These are phyloP conservation scores for Oldenlandia corymbosa DNA, from an alignment of 257 asterid species.

Conservation along the genomic window DNA sequence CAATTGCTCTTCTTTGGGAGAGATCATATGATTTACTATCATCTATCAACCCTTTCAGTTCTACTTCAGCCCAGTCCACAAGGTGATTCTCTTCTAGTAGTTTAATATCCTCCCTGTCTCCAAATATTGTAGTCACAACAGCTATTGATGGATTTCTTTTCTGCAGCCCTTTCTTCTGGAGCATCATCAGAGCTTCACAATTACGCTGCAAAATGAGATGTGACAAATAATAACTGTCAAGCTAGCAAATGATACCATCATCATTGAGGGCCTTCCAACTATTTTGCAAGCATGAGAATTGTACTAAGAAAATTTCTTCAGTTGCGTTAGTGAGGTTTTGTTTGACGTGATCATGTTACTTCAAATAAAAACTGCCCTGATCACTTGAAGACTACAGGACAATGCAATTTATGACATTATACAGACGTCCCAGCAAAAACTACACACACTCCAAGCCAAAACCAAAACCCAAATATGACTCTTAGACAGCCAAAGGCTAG, in stretches of 20 bases:
- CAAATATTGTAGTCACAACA: constrained; percentile 74
- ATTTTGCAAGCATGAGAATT: background rate
- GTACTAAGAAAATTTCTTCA: background rate
- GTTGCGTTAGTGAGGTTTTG: background rate
- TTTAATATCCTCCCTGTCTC: constrained; percentile 67
- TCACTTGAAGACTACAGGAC: too few relatives aligned
- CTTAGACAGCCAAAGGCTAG: too few relatives aligned
- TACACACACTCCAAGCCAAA: too few relatives aligned
- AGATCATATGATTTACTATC: constrained; percentile 39
- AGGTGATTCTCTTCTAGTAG: constrained; percentile 54
- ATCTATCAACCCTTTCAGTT: constrained; percentile 43
- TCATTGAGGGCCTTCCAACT: too few relatives aligned
- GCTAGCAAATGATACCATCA: background rate
- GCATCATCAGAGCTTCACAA: constrained; percentile 98
- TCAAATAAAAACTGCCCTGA: too few relatives aligned
- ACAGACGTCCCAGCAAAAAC: too few relatives aligned
- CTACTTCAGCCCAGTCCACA: constrained; percentile 67
- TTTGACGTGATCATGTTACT: too few relatives aligned
- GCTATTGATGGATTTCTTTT: constrained; percentile 76
- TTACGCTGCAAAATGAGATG: constrained; percentile 66
- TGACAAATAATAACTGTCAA: background rate
- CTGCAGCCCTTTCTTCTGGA: constrained; percentile 85
- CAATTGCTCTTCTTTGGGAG: constrained; percentile 81
- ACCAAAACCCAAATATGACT: too few relatives aligned
- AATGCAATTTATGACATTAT: too few relatives aligned